Conservation (phyloP, 73 alveolate genomes). For the Tetrahymena malaccensis region DNA sequence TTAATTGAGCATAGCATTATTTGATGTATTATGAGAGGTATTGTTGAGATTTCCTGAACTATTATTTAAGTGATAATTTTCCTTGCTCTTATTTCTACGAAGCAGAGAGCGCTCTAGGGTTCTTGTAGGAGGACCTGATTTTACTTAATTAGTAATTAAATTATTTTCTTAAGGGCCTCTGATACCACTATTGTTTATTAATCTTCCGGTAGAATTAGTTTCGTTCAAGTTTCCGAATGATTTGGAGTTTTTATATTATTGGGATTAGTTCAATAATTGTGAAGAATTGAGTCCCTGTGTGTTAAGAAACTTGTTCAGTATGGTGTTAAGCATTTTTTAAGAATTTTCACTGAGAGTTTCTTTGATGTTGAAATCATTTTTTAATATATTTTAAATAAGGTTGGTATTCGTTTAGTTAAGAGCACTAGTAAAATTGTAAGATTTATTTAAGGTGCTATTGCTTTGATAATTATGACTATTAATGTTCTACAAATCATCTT, state of each 20-base stretch:
- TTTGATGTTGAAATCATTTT: background rate
- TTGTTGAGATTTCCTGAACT: background rate
- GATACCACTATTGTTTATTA: background rate
- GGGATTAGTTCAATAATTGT: background rate
- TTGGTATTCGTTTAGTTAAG: background rate
- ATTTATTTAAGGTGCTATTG: background rate
- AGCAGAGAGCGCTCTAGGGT: background rate
- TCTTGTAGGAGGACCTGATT: background rate
- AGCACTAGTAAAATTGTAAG: background rate
- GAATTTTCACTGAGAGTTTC: background rate
- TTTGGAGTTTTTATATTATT: background rate
- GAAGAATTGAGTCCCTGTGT: background rate
- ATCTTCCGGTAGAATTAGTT: background rate
- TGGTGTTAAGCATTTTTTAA: background rate
- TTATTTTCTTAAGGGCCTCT: background rate
- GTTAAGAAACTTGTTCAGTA: background rate
- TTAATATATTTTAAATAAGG: background rate
- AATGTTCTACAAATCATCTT: background rate
- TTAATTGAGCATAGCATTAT: background rate
- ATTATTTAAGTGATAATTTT: background rate
- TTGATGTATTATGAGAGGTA: background rate
- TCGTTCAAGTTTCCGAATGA: background rate
- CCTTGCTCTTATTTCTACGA: background rate
- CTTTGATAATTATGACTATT: background rate
- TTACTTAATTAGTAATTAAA: background rate